Conservation (phyloP, 192 early-diverging fungal species). For the Coemansia sp. region DNA sequence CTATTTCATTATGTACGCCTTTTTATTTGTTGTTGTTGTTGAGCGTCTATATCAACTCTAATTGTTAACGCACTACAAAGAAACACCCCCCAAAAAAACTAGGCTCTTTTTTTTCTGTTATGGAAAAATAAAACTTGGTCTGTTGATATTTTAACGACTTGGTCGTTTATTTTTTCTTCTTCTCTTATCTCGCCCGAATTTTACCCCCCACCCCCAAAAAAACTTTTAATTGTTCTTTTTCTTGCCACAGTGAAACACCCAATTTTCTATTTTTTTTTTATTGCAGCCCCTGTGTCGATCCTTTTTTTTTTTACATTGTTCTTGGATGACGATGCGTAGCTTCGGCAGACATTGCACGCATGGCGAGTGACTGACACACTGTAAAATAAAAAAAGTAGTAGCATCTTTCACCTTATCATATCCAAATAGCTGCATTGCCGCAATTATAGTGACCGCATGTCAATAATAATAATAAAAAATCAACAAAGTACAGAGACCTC, state of each 20-base stretch:
- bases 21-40: slow-evolving; percentile 2
- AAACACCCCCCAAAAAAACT: background rate
- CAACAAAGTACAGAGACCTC: too few relatives aligned
- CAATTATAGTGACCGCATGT: background rate
- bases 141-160: too few relatives aligned
- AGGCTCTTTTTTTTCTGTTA: background rate
- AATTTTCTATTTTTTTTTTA: too few relatives aligned
- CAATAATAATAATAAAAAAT: background rate
- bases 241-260: too few relatives aligned
- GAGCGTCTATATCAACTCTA: slow-evolving; percentile 5
- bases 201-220: too few relatives aligned
- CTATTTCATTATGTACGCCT: slow-evolving; percentile 33
- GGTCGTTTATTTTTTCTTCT: too few relatives aligned
- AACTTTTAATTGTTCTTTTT: too few relatives aligned
- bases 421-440: background rate
- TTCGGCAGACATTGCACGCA: background rate
- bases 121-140: too few relatives aligned
- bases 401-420: too few relatives aligned
- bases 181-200: too few relatives aligned
- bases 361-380: background rate
- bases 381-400: background rate
- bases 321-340: background rate
- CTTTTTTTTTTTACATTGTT: background rate
- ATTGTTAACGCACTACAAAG: background rate
- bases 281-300: too few relatives aligned